These are phyloP conservation scores for Rhododendron henanense DNA, from an alignment of 148 eudicot species.

Conservation along the genomic window DNA sequence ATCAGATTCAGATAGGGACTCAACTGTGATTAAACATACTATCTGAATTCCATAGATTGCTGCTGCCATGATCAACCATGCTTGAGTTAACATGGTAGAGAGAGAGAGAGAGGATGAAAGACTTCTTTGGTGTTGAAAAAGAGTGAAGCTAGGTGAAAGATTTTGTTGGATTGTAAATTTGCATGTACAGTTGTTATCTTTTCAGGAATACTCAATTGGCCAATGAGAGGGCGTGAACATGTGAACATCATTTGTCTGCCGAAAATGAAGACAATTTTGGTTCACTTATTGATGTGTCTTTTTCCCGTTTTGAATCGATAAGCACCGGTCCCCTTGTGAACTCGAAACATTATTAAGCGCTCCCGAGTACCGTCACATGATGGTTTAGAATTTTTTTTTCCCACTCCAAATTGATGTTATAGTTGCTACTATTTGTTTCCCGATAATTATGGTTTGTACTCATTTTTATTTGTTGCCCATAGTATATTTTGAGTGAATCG, in stretches of 20 bases:
- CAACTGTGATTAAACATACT: background rate
- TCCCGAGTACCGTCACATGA: too few species aligned
- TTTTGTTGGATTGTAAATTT: background rate
- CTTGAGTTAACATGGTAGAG: slow-evolving; percentile 20
- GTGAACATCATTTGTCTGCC: background rate
- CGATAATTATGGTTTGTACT: too few species aligned
- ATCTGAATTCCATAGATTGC: slow-evolving; percentile 13
- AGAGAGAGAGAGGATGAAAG: slow-evolving; percentile 8
- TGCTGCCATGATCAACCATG: slow-evolving; percentile 20
- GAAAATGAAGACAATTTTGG: background rate
- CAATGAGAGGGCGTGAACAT: background rate
- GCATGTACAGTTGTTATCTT: background rate
- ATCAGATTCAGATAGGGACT: slow-evolving; percentile 27
- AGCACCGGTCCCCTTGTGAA: background rate
- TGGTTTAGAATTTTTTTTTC: too few species aligned
- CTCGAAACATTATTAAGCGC: background rate
- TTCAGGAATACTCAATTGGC: background rate
- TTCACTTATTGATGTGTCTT: background rate
- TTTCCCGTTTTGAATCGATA: background rate
- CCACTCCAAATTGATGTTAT: too few species aligned
- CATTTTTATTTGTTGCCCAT: too few species aligned
- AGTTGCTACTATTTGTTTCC: too few species aligned
- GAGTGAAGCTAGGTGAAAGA: background rate
- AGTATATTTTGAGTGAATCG: too few species aligned
- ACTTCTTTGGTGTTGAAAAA: background rate